Base-by-base conservation (phyloP, 2,329 filamentous ascomycete species). In the Colletotrichum ledebouriae region DNA sequence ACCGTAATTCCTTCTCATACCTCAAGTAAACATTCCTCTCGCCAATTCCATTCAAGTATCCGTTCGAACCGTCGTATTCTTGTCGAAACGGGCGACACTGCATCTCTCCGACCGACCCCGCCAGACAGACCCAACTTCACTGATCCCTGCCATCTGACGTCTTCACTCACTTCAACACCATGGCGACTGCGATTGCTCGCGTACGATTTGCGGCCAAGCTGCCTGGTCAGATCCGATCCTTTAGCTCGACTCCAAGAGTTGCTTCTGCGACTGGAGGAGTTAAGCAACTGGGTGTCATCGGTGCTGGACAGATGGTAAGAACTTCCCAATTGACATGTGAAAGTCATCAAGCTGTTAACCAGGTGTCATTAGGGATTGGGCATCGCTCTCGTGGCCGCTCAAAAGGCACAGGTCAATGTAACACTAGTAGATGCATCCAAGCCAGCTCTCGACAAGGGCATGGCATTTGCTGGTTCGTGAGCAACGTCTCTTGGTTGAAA, bases 301-400 rank as follows among this genome's bases (percentile, higher is more conserved):
- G 96, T 72, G 94, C 95, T 60, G 96, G 96, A 33, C 96, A 98
- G 79, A 98, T 98, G 94, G 94, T 97, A 81, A 76, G 85, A 78
- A 70, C 6, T 12, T 17, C 13, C 17, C 63, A 49, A 41, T 74
- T 75, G 66, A 72, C 80, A 83, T 80, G 80, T 79, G 77, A 81
- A 3, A 41, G 44, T 61, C 37, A 59, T 52, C 55, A 63, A 71
- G 59, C 37, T 69, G 63, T 72, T 74, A 46, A 77, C 76, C 37
- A 15, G 49, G 41, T 39, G 15, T 9, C 47, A 13, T 49, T 74
- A 98, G 95, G 96, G 96, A 68, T 84, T 99, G 50, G 96, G 96
- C 68, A 99, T 99, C 78, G 96, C 96, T 58, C 89, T 99, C 15
- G 95, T 99, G 53, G 96, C 95, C 58, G 94, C 95, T 49, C 90